Base-by-base conservation (phyloP, 1,284 basidiomycete species). In the Moesziomyces sp. region DNA sequence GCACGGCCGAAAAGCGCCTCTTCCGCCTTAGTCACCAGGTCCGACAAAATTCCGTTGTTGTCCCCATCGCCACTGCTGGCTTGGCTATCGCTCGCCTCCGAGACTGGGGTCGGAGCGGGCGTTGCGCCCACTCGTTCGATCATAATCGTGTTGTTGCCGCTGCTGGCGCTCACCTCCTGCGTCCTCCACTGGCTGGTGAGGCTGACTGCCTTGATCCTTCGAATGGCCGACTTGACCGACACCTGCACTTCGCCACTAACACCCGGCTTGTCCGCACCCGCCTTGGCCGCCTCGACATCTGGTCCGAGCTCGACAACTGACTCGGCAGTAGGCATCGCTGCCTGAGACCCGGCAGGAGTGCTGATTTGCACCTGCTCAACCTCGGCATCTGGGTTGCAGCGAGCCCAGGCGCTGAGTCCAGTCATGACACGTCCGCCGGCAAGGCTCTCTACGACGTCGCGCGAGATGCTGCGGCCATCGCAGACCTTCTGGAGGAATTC, bases 391-490 rank as follows among this genome's bases (percentile, higher is more conserved):
- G 74, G 70, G 42, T 77, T 80, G 51, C 77, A 79, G 35, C 80
- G 58, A 23, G 73, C 73, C 76, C 83, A 86, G 19, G 85, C 85
- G 19, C 77, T 77, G 46, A 85, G 69, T 18, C 85, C 85, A 0
- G 85, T 85, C 76, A 84, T 84, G n/a, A 86, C 85, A 21, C 85
- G 62, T 1, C 86, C 86, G 14, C 85, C 85, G 0, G 85, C 86
- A 21, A 86, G 68, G 9, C 69, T 63, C 44, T 85, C 83, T 16
- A 86, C 80, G 7, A 84, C 74, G 4, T 85, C 84, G 28, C 72
- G 64, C 14, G 80, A 76, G 28, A 86, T 83, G 9, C 77, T 72
- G 30, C 86, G 74, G 5, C 85, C 85, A 10, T 83, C 78, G 58
- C 80, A 80, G 1, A 86, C 86, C 73, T 83, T 80, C 18, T 57